These are phyloP conservation scores for Luffa acutangula DNA, from an alignment of 306 rosid genomes.

Conservation along the genomic window DNA sequence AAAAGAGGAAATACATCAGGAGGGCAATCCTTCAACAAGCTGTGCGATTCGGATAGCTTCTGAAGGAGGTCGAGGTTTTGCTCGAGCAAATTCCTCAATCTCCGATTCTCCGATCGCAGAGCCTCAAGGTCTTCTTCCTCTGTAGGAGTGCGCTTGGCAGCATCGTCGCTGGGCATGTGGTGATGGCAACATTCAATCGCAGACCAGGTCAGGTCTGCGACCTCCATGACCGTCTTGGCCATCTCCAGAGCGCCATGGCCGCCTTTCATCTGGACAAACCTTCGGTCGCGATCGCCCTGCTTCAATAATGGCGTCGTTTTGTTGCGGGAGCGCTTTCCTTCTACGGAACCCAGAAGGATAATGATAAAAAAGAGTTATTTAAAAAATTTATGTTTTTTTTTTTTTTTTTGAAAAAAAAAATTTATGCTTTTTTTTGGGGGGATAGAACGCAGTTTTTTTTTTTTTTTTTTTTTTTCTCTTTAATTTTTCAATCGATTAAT, in stretches of 20 bases:
- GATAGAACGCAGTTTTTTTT: too few species aligned
- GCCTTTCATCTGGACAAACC: conserved; percentile 25
- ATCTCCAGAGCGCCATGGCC: conserved; percentile 51
- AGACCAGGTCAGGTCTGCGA: conserved; percentile 84
- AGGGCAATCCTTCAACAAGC: conserved; percentile 55
- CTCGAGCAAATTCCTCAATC: conserved; percentile 56
- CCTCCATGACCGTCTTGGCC: conserved; percentile 90
- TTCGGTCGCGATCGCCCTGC: not conserved
- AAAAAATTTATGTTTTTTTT: too few species aligned
- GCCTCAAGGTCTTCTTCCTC: conserved; percentile 43
- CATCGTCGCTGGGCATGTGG: conserved; percentile 20
- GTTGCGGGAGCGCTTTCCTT: not conserved
- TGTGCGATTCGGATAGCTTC: conserved; percentile 56
- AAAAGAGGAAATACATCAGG: conserved; percentile 44
- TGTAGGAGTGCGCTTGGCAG: conserved; percentile 5
- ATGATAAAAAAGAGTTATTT: too few species aligned
- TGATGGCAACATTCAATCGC: conserved; percentile 67
- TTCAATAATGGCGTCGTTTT: not conserved
- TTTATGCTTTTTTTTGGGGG: too few species aligned
- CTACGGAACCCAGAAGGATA: not conserved
- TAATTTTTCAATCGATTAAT: too few species aligned
- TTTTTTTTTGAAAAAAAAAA: too few species aligned
- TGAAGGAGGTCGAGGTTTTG: conserved; percentile 62
- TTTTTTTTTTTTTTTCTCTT: too few species aligned
- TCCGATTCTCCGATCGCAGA: conserved; percentile 63